Evolutionary conservation across 768 basidiomycete species (phyloP).

Genomic region (Kwoniella mangroviensis): DNA sequence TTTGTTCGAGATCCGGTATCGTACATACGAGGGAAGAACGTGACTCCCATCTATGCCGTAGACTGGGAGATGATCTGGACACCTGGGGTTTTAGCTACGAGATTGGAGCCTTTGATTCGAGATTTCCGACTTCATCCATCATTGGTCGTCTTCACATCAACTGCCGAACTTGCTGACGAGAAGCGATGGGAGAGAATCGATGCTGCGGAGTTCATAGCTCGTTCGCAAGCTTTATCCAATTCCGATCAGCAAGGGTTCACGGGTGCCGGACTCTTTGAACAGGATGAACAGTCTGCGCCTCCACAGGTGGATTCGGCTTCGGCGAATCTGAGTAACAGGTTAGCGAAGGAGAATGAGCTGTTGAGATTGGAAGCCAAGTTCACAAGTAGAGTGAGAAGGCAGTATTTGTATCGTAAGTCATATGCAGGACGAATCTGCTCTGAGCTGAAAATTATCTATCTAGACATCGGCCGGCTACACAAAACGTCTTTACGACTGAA

Average conservation of each 20-base stretch:
- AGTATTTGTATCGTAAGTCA: constrained; percentile 48
- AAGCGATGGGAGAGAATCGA: constrained; percentile 68
- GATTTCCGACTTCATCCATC: constrained; percentile 75
- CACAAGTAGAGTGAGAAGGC: constrained; percentile 37
- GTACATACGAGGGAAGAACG: constrained; percentile 65
- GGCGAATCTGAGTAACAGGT: constrained; percentile 3
- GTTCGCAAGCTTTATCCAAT: constrained; percentile 36
- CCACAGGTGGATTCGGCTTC: not conserved
- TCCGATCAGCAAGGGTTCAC: constrained; percentile 17
- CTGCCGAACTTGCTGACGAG: constrained; percentile 67
- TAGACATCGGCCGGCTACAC: constrained; percentile 51
- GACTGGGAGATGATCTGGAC: constrained; percentile 75
- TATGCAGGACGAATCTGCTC: not conserved
- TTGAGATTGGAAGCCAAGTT: constrained; percentile 43
- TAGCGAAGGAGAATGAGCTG: constrained; percentile 42
- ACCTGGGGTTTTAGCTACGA: constrained; percentile 70
- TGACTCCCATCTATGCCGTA: constrained; percentile 68
- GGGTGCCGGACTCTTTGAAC: constrained; percentile 29
- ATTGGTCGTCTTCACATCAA: constrained; percentile 70
- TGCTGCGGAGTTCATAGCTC: constrained; percentile 41
- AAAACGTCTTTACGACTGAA: constrained; percentile 42
- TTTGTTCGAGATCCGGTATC: constrained; percentile 73
- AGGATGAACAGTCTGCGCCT: constrained; percentile 3
- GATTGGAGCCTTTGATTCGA: constrained; percentile 65
- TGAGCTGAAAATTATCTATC: constrained; percentile 9